Evolutionary conservation across 805 yeast species (phyloP).

Genomic region (Sugiyamaella americana): DNA sequence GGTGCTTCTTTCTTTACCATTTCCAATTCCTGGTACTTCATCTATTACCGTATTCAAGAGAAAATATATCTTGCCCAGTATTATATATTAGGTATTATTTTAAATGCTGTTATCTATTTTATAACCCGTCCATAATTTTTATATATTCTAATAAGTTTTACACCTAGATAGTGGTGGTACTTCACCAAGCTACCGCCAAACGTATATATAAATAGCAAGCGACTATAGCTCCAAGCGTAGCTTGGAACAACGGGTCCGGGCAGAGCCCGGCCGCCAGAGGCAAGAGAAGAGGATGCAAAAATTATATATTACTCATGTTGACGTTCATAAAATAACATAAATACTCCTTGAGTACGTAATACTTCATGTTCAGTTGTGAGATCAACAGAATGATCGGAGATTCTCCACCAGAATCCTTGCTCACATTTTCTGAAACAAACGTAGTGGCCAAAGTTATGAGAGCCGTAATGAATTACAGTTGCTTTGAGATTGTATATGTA

Average conservation of each 20-base stretch:
- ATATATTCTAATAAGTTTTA: too few relatives aligned
- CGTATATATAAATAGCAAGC: too few relatives aligned
- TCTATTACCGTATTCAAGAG: too few relatives aligned
- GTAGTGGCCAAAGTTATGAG: slow-evolving; percentile 97
- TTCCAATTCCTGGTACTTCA: too few relatives aligned
- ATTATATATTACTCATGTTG: not conserved
- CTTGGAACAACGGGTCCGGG: not conserved
- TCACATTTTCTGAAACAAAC: slow-evolving; percentile 69
- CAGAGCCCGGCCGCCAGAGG: not conserved
- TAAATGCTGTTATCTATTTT: too few relatives aligned
- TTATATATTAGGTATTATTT: too few relatives aligned
- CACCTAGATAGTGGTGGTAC: too few relatives aligned
- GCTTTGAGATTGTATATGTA: slow-evolving; percentile 66
- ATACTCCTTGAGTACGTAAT: slow-evolving; percentile 74
- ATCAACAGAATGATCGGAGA: slow-evolving; percentile 83
- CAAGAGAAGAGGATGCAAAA: not conserved
- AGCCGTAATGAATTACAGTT: slow-evolving; percentile 87
- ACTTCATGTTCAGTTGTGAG: slow-evolving; percentile 78
- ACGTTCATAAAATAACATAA: slow-evolving; percentile 83
- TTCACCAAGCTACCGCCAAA: too few relatives aligned
- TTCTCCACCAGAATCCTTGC: slow-evolving; percentile 92
- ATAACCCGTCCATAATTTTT: too few relatives aligned
- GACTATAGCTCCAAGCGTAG: not conserved
- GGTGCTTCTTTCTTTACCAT: too few relatives aligned
- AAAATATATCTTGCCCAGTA: too few relatives aligned